phyloP scores from a whole-genome alignment of 148 eudicot genomes.

The Camellia sinensis region DNA sequence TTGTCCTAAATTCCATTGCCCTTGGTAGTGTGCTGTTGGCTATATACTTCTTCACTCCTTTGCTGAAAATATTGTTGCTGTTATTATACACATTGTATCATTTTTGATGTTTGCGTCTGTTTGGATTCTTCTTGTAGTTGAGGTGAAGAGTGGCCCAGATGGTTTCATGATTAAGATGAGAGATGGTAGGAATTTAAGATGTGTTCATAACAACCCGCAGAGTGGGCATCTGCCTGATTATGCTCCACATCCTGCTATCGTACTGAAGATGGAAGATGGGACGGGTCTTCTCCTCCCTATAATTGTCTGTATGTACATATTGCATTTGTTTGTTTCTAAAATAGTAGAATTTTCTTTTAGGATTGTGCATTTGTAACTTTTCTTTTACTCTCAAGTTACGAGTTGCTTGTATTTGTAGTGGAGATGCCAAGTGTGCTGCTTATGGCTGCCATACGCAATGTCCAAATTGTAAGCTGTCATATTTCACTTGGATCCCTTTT shows the following conservation, averaged over 20 bases:
- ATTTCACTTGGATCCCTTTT: background rate
- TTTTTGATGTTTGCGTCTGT: conserved; percentile 4
- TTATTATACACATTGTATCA: background rate
- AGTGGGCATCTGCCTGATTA: conserved; percentile 85
- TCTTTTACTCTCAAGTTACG: conserved; percentile 4
- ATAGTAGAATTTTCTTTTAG: conserved; percentile 1
- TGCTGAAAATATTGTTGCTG: too few species aligned
- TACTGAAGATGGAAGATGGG: conserved; percentile 97
- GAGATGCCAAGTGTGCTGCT: conserved; percentile 92
- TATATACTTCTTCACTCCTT: background rate
- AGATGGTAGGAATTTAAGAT: conserved; percentile 74
- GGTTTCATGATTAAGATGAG: conserved; percentile 89
- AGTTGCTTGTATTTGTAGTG: conserved; percentile 49
- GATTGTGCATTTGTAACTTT: background rate
- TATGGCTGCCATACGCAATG: conserved; percentile 89
- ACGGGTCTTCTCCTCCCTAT: conserved; percentile 91
- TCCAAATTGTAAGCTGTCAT: conserved; percentile 60
- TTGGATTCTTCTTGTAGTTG: conserved; percentile 46
- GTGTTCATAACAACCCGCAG: conserved; percentile 83
- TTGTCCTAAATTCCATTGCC: background rate
- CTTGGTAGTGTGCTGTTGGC: background rate
- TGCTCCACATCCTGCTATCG: conserved; percentile 96
- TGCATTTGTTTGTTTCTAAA: conserved; percentile 2
- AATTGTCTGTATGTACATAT: conserved; percentile 72
- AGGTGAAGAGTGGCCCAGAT: conserved; percentile 83